phyloP scores from a whole-genome alignment of 768 basidiomycete species.

The Rhodotorula taiwanensis region DNA sequence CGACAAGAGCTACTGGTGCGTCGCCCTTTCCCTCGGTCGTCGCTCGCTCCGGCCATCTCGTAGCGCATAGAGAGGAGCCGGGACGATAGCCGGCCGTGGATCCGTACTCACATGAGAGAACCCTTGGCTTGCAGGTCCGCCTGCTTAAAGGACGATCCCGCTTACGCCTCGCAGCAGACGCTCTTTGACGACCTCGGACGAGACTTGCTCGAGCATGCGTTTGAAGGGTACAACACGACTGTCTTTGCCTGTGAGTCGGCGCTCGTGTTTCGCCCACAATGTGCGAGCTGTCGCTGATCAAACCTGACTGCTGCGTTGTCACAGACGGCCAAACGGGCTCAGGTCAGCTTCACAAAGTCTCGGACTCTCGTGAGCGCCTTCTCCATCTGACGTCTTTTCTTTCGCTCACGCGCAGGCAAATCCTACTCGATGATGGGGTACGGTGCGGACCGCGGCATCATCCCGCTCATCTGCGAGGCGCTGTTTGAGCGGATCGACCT shows the following conservation, averaged over 20 bases:
- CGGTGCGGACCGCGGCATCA: constrained; percentile 81
- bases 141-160: constrained; percentile 76
- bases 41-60: fast-evolving
- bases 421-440: constrained; percentile 50
- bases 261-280: too few species aligned
- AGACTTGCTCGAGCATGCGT: constrained; percentile 89
- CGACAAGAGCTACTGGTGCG: constrained; percentile 92
- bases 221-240: constrained; percentile 94
- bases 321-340: constrained; percentile 33
- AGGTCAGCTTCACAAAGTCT: constrained; percentile 33
- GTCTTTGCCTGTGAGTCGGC: constrained; percentile 83
- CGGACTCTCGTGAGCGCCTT: background rate
- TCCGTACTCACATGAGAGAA: too few species aligned
- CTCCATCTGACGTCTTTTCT: background rate
- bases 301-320: constrained; percentile 40
- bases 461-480: constrained; percentile 88
- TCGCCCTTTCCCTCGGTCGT: too few species aligned
- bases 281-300: background rate
- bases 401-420: constrained; percentile 28
- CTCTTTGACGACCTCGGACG: constrained; percentile 89
- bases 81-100: too few species aligned
- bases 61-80: too few species aligned
- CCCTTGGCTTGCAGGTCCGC: constrained; percentile 52
- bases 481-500: constrained; percentile 74
- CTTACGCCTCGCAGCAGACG: constrained; percentile 89